Evolutionary conservation across 495 filamentous ascomycete genomes (phyloP).

Genomic region (Opeltia flavorubescens): DNA sequence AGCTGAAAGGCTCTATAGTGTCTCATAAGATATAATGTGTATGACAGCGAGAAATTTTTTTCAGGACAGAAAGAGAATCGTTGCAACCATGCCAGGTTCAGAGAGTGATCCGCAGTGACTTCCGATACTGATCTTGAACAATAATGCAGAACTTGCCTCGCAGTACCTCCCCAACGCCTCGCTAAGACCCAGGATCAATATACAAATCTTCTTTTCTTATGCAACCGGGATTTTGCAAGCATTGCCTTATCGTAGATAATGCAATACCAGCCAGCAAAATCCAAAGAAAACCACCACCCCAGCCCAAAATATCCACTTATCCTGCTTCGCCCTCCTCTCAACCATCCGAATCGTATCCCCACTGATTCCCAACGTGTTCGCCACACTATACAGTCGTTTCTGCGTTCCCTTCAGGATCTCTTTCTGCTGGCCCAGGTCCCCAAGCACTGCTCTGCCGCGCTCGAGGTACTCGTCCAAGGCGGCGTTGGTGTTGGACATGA

Average conservation of each 20-base stretch:
- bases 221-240: too few species aligned
- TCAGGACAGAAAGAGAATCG: too few species aligned
- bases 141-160: too few species aligned
- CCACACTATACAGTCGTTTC: conserved; percentile 76
- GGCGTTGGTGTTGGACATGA: conserved; percentile 61
- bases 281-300: conserved; percentile 79
- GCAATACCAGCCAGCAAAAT: conserved; percentile 82
- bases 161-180: conserved; percentile 7
- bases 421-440: conserved; percentile 76
- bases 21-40: too few species aligned
- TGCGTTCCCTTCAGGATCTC: conserved; percentile 94
- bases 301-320: conserved; percentile 95
- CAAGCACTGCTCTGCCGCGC: conserved; percentile 75
- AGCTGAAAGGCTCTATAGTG: too few species aligned
- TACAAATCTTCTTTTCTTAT: background rate
- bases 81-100: too few species aligned
- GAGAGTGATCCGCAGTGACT: too few species aligned
- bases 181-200: background rate
- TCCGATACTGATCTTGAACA: too few species aligned
- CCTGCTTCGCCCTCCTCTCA: conserved; percentile 78
- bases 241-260: conserved; percentile 56
- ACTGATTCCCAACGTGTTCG: conserved; percentile 83
- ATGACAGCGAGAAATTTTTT: too few species aligned
- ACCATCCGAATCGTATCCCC: conserved; percentile 95
- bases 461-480: conserved; percentile 91